Percentiles rank a stretch among this genome's conserved stretches.
phyloP scores from a whole-genome alignment of 2,329 filamentous ascomycete genomes.

The Trichophyton equinum region DNA sequence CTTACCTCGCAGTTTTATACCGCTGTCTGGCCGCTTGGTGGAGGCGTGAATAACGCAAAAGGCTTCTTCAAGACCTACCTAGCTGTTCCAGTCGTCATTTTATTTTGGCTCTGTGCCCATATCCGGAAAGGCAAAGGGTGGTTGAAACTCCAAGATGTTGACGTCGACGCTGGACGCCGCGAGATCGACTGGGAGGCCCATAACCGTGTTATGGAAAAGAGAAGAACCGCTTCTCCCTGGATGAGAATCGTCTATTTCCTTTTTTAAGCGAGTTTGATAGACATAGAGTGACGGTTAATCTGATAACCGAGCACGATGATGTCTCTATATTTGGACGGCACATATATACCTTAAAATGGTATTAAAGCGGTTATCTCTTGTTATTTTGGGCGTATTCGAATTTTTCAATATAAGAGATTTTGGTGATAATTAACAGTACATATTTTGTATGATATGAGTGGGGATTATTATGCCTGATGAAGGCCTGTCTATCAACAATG shows the following conservation, averaged over 20 bases:
- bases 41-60: conserved; percentile 11
- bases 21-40: conserved; percentile 18
- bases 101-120: conserved; percentile 46
- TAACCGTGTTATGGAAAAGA: conserved; percentile 29
- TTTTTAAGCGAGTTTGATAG: conserved; percentile 3
- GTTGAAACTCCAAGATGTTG: conserved; percentile 48
- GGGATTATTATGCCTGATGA: background rate
- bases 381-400: background rate
- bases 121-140: conserved; percentile 53
- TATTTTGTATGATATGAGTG: background rate
- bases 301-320: no score
- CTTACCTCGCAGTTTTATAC: conserved; percentile 17
- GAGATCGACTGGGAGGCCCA: conserved; percentile 54
- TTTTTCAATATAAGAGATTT: no score
- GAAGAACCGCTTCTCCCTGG: conserved; percentile 6
- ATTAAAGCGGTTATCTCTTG: background rate
- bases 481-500: background rate
- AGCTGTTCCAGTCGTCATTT: conserved; percentile 19
- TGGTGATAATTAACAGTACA: no score
- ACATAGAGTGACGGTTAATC: background rate
- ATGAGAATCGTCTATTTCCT: conserved; percentile 11
- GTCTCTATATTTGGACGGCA: background rate
- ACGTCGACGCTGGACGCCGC: conserved; percentile 53
- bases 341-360: no score
- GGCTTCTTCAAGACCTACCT: conserved; percentile 24